phyloP scores from a whole-genome alignment of 1,139 yeast species.

The Nakaseomyces uthaithaninus region DNA sequence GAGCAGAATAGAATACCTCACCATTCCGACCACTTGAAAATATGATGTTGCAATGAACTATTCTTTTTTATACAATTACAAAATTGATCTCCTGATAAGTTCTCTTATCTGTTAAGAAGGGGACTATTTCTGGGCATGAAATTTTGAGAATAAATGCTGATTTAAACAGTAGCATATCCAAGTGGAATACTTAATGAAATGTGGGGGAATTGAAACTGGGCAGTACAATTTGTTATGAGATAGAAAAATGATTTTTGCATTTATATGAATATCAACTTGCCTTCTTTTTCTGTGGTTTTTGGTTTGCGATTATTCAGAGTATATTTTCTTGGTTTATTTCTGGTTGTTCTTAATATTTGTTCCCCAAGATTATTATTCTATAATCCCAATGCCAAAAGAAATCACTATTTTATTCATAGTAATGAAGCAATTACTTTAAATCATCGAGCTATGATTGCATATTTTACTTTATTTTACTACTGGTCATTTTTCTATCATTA shows the following conservation, averaged over 20 bases:
- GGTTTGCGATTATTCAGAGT: not conserved
- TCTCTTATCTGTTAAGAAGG: not conserved
- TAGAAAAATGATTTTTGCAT: slow-evolving; percentile 2
- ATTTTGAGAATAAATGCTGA: too few relatives aligned
- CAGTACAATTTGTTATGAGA: slow-evolving; percentile 5
- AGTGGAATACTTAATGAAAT: too few relatives aligned
- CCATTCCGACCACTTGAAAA: slow-evolving; percentile 3
- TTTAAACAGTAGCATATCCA: too few relatives aligned
- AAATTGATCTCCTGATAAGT: slow-evolving; percentile 1
- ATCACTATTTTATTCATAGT: slow-evolving; percentile 5
- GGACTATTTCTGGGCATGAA: too few relatives aligned
- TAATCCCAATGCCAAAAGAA: too few relatives aligned
- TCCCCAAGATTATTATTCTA: too few relatives aligned
- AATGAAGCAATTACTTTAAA: slow-evolving; percentile 5
- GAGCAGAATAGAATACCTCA: slow-evolving; percentile 8
- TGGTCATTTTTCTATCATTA: not conserved
- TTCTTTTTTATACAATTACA: slow-evolving; percentile 2
- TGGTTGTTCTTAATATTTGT: slow-evolving; percentile 5
- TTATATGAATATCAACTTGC: slow-evolving; percentile 2
- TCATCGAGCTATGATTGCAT: slow-evolving; percentile 5
- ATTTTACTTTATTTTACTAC: slow-evolving; percentile 1
- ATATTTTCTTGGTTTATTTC: not conserved
- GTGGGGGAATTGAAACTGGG: too few relatives aligned
- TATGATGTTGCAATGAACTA: slow-evolving; percentile 7
- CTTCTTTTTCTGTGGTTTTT: not conserved